Conservation (phyloP, 306 rosid genomes). For the Calophaca sinica region DNA sequence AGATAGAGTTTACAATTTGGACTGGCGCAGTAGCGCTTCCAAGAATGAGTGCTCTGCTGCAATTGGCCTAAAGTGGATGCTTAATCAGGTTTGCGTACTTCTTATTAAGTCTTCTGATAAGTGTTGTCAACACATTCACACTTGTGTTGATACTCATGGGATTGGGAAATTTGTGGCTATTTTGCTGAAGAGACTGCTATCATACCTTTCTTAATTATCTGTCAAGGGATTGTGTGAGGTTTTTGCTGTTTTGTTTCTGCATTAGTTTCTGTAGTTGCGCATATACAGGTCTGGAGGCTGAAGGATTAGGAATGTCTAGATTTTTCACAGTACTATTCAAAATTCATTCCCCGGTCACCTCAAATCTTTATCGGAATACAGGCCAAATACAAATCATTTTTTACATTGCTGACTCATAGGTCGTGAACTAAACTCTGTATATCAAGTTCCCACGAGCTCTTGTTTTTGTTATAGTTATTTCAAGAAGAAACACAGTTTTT, state of each 20-base stretch:
- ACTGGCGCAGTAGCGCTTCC: conserved; percentile 96
- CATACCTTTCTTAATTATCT: conserved; percentile 20
- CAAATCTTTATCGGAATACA: conserved; percentile 4
- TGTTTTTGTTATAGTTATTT: conserved; percentile 9
- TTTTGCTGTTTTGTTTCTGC: conserved; percentile 27
- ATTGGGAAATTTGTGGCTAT: not conserved
- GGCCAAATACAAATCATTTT: not conserved
- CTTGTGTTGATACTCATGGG: conserved; percentile 9
- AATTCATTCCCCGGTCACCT: not conserved
- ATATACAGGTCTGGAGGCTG: conserved; percentile 11
- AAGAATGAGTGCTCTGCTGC: conserved; percentile 95
- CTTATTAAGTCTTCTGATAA: conserved; percentile 13
- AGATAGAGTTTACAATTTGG: conserved; percentile 86
- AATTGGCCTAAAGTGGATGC: conserved; percentile 99
- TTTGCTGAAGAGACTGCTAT: not conserved
- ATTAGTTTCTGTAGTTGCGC: conserved; percentile 24
- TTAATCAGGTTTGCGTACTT: conserved; percentile 75
- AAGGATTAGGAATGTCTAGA: conserved; percentile 16
- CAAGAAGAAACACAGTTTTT: not conserved
- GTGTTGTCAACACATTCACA: not conserved
- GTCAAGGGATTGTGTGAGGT: conserved; percentile 25
- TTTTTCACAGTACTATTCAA: conserved; percentile 8
- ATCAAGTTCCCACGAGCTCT: not conserved
- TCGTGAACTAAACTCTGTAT: conserved; percentile 18
- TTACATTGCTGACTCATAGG: not conserved